phyloP scores from a whole-genome alignment of 1,284 basidiomycete species.

The Naganishia cerealis region DNA sequence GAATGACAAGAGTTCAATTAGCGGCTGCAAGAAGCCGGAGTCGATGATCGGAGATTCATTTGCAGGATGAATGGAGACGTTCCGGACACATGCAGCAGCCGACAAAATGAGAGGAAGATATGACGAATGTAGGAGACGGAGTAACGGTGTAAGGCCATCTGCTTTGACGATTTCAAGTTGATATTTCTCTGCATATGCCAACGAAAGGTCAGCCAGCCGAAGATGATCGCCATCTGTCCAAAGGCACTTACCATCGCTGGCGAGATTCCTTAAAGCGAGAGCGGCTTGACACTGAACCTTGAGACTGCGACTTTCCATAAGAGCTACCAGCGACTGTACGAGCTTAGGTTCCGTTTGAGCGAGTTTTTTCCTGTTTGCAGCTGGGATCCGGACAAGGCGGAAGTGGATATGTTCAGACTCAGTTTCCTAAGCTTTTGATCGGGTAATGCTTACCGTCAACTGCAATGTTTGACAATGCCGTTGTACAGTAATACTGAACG shows the following conservation, averaged over 20 bases:
- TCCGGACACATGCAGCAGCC: constrained; percentile 96
- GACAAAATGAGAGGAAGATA: constrained; percentile 99
- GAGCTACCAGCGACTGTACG: constrained; percentile 86
- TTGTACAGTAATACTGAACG: constrained; percentile 99
- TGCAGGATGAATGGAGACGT: constrained; percentile 96
- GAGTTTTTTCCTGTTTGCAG: constrained; percentile 88
- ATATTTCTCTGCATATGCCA: constrained; percentile 76
- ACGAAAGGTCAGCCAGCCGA: background rate
- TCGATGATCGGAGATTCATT: constrained; percentile 99
- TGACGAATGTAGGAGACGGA: constrained; percentile 92
- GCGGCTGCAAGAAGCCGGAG: constrained; percentile 90
- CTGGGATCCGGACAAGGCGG: constrained; percentile 51
- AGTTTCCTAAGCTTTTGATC: background rate
- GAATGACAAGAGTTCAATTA: constrained; percentile 94
- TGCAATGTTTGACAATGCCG: constrained; percentile 96
- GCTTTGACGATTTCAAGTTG: constrained; percentile 98
- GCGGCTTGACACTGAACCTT: constrained; percentile 99
- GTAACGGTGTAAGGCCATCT: constrained; percentile 85
- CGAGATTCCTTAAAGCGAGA: constrained; percentile 90
- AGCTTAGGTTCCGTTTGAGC: constrained; percentile 92
- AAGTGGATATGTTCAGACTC: constrained; percentile 2
- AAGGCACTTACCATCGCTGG: constrained; percentile 81
- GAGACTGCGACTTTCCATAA: constrained; percentile 96
- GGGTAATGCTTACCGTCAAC: constrained; percentile 71
- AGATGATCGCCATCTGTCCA: too few species aligned